Conservation (phyloP, 148 eudicot species). For the Chenopodium berlandieri region DNA sequence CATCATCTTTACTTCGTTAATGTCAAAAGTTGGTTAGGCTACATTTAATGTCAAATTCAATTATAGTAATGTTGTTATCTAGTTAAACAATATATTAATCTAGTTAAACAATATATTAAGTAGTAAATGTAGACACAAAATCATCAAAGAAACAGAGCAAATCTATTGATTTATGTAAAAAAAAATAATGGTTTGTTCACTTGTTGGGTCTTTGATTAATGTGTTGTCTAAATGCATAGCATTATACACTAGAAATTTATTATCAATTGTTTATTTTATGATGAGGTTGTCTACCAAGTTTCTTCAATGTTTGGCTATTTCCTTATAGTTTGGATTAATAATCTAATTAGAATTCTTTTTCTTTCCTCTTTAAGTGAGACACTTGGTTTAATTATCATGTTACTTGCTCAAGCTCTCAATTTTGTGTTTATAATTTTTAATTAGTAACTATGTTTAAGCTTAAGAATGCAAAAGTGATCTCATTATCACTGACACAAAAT, state of each 20-base stretch:
- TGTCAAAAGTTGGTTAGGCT: not conserved
- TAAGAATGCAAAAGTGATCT: too few species aligned
- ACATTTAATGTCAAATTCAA: not conserved
- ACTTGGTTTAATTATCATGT: not conserved
- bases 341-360: not conserved
- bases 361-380: not conserved
- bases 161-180: constrained; percentile 20
- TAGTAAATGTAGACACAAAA: not conserved
- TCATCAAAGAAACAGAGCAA: constrained; percentile 20
- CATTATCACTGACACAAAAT: too few species aligned
- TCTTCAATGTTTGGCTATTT: not conserved
- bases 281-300: constrained; percentile 1
- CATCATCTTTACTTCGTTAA: not conserved
- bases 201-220: constrained; percentile 16
- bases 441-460: not conserved
- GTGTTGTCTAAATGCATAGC: constrained; percentile 29
- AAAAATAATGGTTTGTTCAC: not conserved
- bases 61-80: not conserved
- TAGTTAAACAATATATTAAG: not conserved
- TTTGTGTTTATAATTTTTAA: too few species aligned
- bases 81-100: not conserved
- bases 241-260: constrained; percentile 18
- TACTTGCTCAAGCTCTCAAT: not conserved
- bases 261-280: not conserved
- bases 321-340: not conserved